phyloP scores from a whole-genome alignment of 1,284 basidiomycete genomes.

The Omphalotus olearius region DNA sequence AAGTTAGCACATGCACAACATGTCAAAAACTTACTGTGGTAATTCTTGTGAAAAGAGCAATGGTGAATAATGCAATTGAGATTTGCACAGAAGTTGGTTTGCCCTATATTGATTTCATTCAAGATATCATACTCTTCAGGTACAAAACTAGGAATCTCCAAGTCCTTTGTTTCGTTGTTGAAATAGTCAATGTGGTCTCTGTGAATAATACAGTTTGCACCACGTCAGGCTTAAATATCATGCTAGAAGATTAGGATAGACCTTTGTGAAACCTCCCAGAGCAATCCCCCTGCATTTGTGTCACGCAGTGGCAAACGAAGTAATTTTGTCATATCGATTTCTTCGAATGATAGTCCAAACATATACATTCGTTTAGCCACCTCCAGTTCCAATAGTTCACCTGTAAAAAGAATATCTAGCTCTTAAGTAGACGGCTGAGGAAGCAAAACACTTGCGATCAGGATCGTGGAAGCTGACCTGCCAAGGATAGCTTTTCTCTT shows the following conservation, averaged over 20 bases:
- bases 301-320: conserved; percentile 18
- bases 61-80: conserved; percentile 22
- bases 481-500: conserved; percentile 29
- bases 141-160: no score
- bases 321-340: conserved; percentile 25
- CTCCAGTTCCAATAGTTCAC: conserved; percentile 33
- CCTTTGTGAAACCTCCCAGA: conserved; percentile 32
- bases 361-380: conserved; percentile 24
- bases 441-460: conserved; percentile 31
- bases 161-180: no score
- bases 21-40: no score
- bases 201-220: no score
- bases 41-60: no score
- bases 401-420: conserved; percentile 18
- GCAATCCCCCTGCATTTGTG: conserved; percentile 21
- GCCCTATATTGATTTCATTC: no score
- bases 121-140: no score
- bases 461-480: conserved; percentile 32
- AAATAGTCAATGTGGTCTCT: no score
- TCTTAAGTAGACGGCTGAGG: neutral
- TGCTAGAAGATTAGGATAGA: conserved; percentile 8
- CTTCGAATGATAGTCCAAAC: conserved; percentile 19
- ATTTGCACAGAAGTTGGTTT: conserved; percentile 26
- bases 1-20: no score
- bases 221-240: no score